Base-by-base conservation (phyloP, 2,329 filamentous ascomycete genomes). In the Arthrobotrys pseudoclavata region DNA sequence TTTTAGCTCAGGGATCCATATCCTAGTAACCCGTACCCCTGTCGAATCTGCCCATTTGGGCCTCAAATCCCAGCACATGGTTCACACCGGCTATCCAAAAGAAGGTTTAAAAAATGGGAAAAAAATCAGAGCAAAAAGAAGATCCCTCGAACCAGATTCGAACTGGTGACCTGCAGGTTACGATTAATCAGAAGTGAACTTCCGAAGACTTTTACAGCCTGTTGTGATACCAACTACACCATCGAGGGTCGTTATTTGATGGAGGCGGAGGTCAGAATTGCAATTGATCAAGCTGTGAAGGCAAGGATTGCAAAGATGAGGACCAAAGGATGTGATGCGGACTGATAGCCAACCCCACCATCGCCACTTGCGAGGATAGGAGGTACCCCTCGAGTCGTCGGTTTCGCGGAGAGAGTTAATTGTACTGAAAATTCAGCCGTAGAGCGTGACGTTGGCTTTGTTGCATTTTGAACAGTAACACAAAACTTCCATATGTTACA, bases 211-310 rank as follows among this genome's bases (percentile, higher is more conserved):
- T 53, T 76, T 76, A 76, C 72, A 76, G 72, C 72, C 72, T 76
- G 72, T 76, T 76, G 72, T 76, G 72, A 76, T 76, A 76, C 72
- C 72, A 76, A 76, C 72, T 76, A 76, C 72, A 76, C 72, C 72
- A 76, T 76, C 72, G 72, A 76, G 72, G 71, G 72, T 57, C 26
- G 26, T 37, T 70, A 45, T 70, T 63, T 67, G 57, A 67, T 76
- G 60, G 53, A 53, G 18, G 55, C 66, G 57, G 37, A 26, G 10
- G 37, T 7, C 5, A 34, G 24, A 47, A 57, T 61, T 26, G 29
- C 20, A 5, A 13, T 66, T 61, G 0, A 70, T 70, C 1, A 70
- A 61, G 6, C 42, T 18, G 34, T 61, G 37, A 57, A 67, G 48
- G 37, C 53, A 52, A 26, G 57, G 57, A 60, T 60, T 22, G 4